Evolutionary conservation across 2,329 filamentous ascomycete genomes (phyloP), one percentile per base, ranked within the genome.

Genomic region (Exophiala alcalophila): DNA sequence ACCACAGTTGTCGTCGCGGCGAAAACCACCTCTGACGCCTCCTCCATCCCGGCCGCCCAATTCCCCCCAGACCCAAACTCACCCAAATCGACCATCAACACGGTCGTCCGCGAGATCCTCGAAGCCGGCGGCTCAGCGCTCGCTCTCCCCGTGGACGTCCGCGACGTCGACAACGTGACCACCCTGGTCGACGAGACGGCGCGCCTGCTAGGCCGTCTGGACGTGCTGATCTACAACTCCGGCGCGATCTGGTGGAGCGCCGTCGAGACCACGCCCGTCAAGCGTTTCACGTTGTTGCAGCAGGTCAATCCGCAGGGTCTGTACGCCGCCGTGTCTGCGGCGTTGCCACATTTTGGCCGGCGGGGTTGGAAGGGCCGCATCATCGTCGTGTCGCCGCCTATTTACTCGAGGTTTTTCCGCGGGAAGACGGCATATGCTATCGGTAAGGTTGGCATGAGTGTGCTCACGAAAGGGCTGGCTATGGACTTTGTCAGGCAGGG

Each of bases 241-340:
- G 87, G 87, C 27, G 87, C 87, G 2, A 89, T 94, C 53, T 92
- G 83, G 82, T 91, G 86, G 86, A 77, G 83, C 0, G 76, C 83
- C 1, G 79, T 94, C 0, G 75, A 81, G 37, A 76, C 81, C 32
- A 91, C 86, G 0, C 82, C 84, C 0, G 68, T 84, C 52, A 84
- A 83, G 63, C 76, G 85, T n/a, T 91, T 87, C 66, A 79, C 81
- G 61, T 75, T 84, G 53, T 86, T 90, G 81, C 84, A 89, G 65
- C 70, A 72, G 47, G 78, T 89, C 49, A 89, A 89, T 56, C 73
- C 78, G 0, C 81, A 87, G 55, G 88, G 87, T 0, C 69, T 94
- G 0, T 94, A 94, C 64, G 83, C 75, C 12, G 73, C 75, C 3
- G 60, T 92, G 4, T 83, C 89, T 56, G 80, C 81, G 4, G 66